Evolutionary conservation across 768 basidiomycete species (phyloP).

Genomic region (Phaeotremella skinneri): DNA sequence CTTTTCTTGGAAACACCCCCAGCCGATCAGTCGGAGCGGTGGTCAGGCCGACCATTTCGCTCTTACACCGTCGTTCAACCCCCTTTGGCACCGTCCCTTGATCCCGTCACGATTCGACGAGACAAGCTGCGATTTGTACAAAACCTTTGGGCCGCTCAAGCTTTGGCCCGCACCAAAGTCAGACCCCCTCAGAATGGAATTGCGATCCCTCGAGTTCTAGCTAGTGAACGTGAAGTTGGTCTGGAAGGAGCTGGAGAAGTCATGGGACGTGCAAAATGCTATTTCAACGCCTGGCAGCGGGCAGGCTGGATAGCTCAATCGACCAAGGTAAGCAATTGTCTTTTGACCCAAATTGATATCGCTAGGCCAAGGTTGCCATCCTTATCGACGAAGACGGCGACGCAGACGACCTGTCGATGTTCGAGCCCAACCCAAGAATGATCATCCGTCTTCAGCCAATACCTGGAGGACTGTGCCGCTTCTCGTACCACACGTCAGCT

Average conservation of each 20-base stretch:
- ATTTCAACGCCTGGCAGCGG: conserved; percentile 83
- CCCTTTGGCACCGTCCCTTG: conserved; percentile 64
- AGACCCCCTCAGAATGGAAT: conserved; percentile 61
- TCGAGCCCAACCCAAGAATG: conserved; percentile 69
- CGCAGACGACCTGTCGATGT: conserved; percentile 68
- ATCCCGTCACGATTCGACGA: conserved; percentile 62
- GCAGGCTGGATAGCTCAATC: conserved; percentile 60
- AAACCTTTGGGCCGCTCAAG: conserved; percentile 85
- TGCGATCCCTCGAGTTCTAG: conserved; percentile 51
- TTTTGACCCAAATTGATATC: background rate
- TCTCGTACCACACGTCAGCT: conserved; percentile 54
- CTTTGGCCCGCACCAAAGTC: conserved; percentile 67
- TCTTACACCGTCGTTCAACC: conserved; percentile 74
- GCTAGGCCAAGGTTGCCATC: conserved; percentile 79
- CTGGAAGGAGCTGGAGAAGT: conserved; percentile 32
- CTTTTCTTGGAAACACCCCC: conserved; percentile 80
- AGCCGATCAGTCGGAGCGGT: conserved; percentile 74
- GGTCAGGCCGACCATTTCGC: conserved; percentile 83
- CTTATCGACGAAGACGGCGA: conserved; percentile 75
- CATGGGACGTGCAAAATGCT: conserved; percentile 61
- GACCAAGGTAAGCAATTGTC: conserved; percentile 63
- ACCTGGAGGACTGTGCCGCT: conserved; percentile 73
- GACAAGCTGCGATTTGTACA: conserved; percentile 82
- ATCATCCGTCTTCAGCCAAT: conserved; percentile 78
- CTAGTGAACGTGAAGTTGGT: conserved; percentile 73